Base-by-base conservation (phyloP, 768 basidiomycete species). In the Steccherinum ochraceum region DNA sequence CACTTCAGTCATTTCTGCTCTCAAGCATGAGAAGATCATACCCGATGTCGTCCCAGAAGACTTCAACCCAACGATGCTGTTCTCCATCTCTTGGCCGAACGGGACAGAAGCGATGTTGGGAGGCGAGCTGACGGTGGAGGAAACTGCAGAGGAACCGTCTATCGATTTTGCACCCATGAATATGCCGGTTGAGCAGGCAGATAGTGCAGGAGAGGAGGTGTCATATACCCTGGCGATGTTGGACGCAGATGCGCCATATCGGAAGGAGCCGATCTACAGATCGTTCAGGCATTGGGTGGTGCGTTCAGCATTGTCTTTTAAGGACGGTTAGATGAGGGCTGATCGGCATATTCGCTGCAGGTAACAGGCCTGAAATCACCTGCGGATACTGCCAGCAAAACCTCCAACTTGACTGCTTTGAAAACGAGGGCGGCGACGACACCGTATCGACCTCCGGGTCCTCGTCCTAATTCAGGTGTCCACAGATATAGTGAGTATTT, bases 401-500 rank as follows among this genome's bases (percentile, higher is more conserved):
- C 67, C 1, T 62, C 65, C 3, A 66, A 70, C 24, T 47, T 69
- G 23, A 59, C 56, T 20, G 73, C 74, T 2, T 53, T 73, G 4
- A 73, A 74, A 58, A 71, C 76, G 3, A 69, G 69, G 53, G 52
- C 73, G 0, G 72, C 80, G 1, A 68, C 70, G 5, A 81, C 83
- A 3, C 75, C 81, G 0, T 85, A 83, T 57, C 65, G 73, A 11
- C 72, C 79, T 3, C 82, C 83, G 20, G 73, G 74, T 3, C 83
- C 83, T 5, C 73, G 75, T 5, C 72, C 72, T 2, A 77, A 73
- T 5, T 75, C 74, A 13, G 80, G 80, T 0, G 56, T 72, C 12
- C 83, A 84, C 55, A 71, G 83, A 53, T 84, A 84, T 53, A 71
- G 83, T 83, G 45, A 52, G 71, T 54, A 13, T 3, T 26, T 4